Conservation (phyloP, 2,329 filamentous ascomycete genomes). For the Clonostachys rhizophaga region DNA sequence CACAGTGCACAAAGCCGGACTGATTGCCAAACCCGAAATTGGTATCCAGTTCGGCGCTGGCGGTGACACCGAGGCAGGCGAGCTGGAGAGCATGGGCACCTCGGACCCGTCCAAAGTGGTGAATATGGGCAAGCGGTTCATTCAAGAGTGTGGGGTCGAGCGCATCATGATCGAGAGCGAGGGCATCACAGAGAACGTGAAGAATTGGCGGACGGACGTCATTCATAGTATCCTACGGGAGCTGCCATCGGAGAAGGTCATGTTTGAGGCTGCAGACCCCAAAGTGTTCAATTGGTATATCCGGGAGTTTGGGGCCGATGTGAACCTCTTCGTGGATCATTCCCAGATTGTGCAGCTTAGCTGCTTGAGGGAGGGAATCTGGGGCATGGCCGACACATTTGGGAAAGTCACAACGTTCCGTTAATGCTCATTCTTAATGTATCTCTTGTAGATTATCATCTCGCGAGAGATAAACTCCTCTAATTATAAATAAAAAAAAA, state of each 20-base stretch:
- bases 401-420: conserved; percentile 15
- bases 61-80: conserved; percentile 41
- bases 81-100: conserved; percentile 40
- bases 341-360: conserved; percentile 52
- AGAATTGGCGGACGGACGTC: conserved; percentile 48
- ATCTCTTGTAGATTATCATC: too few species aligned
- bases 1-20: conserved; percentile 34
- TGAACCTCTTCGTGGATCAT: conserved; percentile 53
- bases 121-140: conserved; percentile 41
- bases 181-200: conserved; percentile 53
- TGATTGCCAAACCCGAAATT: conserved; percentile 49
- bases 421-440: too few species aligned
- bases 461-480: too few species aligned
- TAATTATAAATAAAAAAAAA: too few species aligned
- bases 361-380: conserved; percentile 45
- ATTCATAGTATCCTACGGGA: conserved; percentile 46
- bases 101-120: conserved; percentile 43
- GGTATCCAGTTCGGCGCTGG: conserved; percentile 54
- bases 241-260: conserved; percentile 44
- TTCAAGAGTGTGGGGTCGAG: conserved; percentile 42
- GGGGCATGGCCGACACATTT: conserved; percentile 51
- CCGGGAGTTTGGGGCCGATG: conserved; percentile 49
- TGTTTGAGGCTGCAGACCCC: conserved; percentile 54
- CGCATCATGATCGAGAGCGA: conserved; percentile 56
- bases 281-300: conserved; percentile 53